These are phyloP conservation scores for Trapa bicornis DNA, from an alignment of 345 rosid genomes.

Conservation along the genomic window DNA sequence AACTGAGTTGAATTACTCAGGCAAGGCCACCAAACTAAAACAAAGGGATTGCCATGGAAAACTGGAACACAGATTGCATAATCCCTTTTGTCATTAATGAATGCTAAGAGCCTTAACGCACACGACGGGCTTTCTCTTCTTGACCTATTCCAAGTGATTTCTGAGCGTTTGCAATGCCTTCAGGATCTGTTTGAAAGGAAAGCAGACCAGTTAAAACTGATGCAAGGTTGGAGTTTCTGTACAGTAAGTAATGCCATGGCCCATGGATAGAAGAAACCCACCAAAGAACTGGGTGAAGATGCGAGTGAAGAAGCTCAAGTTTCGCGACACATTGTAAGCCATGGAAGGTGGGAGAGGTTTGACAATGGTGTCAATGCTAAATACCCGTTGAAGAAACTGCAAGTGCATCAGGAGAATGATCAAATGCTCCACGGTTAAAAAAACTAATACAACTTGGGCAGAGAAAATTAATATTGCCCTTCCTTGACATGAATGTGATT, in stretches of 20 bases:
- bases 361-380: conserved; percentile 81
- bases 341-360: conserved; percentile 93
- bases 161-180: conserved; percentile 90
- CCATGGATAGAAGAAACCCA: conserved; percentile 18
- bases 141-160: conserved; percentile 90
- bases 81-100: neutral
- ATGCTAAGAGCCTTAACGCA: conserved; percentile 27
- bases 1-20: neutral
- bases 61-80: neutral
- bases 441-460: neutral
- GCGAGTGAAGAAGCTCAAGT: conserved; percentile 88
- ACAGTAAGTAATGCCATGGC: neutral
- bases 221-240: neutral
- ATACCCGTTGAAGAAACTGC: conserved; percentile 85
- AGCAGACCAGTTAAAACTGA: neutral
- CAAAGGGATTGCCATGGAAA: neutral
- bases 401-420: conserved; percentile 3
- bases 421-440: neutral
- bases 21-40: neutral
- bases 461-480: neutral
- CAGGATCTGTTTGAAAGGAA: conserved; percentile 49
- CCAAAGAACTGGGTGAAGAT: conserved; percentile 98
- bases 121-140: conserved; percentile 77
- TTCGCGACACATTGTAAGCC: conserved; percentile 83
- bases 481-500: neutral